Evolutionary conservation across 2,329 filamentous ascomycete genomes (phyloP).

Genomic region (Xylaria digitata): DNA sequence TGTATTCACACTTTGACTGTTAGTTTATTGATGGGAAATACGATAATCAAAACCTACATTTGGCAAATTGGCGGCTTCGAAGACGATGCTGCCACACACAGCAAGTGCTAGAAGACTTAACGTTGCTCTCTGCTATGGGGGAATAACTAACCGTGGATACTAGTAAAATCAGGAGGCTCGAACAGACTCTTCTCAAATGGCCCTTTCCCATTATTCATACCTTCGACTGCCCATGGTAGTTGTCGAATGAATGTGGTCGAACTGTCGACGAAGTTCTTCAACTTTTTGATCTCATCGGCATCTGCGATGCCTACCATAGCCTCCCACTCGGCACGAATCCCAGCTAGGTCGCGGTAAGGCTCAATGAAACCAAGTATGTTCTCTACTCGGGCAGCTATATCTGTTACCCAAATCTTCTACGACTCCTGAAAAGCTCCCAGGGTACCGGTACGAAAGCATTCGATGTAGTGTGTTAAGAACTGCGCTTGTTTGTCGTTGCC

Average conservation of each 20-base stretch:
- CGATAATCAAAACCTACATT: neutral
- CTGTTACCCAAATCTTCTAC: slow-evolving; percentile 64
- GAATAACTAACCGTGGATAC: neutral
- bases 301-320: slow-evolving; percentile 55
- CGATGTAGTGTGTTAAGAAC: neutral
- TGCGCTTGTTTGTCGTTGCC: neutral
- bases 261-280: slow-evolving; percentile 40
- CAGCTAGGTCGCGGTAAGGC: slow-evolving; percentile 58
- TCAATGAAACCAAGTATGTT: slow-evolving; percentile 61
- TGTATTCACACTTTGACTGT: neutral
- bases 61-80: neutral
- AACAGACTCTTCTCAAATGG: slow-evolving; percentile 13
- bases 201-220: slow-evolving; percentile 7
- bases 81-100: neutral
- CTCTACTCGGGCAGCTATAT: slow-evolving; percentile 63
- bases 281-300: slow-evolving; percentile 39
- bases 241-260: slow-evolving; percentile 44
- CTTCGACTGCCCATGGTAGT: slow-evolving; percentile 47
- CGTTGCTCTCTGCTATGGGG: too few species aligned
- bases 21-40: too few species aligned
- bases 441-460: neutral
- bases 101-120: slow-evolving; percentile 1
- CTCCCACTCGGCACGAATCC: slow-evolving; percentile 65
- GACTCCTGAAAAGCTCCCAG: slow-evolving; percentile 43
- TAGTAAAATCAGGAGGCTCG: slow-evolving; percentile 2